Percentiles rank a stretch among this genome's conserved stretches.
phyloP scores from a whole-genome alignment of 768 basidiomycete species.

The Mycena galopus region DNA sequence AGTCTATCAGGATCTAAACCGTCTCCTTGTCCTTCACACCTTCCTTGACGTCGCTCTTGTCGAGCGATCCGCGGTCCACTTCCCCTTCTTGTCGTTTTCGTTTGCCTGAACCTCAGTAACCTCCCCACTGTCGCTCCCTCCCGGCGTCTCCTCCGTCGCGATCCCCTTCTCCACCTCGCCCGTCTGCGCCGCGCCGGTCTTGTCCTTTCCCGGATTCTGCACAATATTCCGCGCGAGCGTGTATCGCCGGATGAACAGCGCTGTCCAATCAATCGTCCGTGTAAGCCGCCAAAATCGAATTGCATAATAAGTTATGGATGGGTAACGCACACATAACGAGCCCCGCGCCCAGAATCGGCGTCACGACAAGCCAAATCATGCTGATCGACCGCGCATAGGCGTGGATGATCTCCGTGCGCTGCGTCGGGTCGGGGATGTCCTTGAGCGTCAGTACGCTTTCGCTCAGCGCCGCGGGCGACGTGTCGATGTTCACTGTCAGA shows the following conservation, averaged over 20 bases:
- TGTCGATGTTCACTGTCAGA: constrained; percentile 50
- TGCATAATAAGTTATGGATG: constrained; percentile 12
- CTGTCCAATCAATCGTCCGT: constrained; percentile 47
- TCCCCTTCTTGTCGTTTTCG: not conserved
- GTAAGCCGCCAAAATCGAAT: not conserved
- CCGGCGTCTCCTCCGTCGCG: constrained; percentile 28
- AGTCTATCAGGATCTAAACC: no score
- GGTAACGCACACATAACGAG: constrained; percentile 49
- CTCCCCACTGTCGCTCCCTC: constrained; percentile 17
- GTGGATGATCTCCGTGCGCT: constrained; percentile 65
- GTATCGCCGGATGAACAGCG: constrained; percentile 71
- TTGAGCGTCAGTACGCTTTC: constrained; percentile 61
- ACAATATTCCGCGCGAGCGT: constrained; percentile 66
- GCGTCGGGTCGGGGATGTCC: constrained; percentile 61
- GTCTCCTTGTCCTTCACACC: constrained; percentile 23
- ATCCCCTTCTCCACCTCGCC: constrained; percentile 50
- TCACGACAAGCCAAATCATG: constrained; percentile 74
- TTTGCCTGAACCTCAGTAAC: constrained; percentile 25
- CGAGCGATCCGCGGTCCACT: not conserved
- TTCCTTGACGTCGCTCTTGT: constrained; percentile 20
- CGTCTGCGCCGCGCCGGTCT: constrained; percentile 11
- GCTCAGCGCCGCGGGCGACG: constrained; percentile 57
- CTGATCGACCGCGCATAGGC: constrained; percentile 75
- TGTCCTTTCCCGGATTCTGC: constrained; percentile 43
- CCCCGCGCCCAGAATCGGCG: constrained; percentile 65